Base-by-base conservation (phyloP, 805 yeast species). In the Candida vartiovaarae region DNA sequence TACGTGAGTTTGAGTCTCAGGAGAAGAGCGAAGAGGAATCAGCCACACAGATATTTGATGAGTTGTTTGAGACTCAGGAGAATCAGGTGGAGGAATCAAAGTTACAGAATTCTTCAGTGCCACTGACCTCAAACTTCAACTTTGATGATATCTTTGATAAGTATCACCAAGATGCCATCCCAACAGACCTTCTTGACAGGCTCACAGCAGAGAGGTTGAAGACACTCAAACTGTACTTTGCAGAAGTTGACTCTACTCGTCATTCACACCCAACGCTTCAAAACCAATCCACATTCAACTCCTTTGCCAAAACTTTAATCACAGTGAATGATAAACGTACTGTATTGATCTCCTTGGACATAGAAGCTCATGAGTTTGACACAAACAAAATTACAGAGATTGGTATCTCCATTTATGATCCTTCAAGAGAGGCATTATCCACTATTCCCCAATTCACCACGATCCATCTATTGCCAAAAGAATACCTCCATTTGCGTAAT, bases 381-480 rank as follows among this genome's bases (percentile, higher is more conserved):
- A 62, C 60, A 10, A 53, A 62, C 23, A 45, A 59, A 6, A 63
- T 79, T 6, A 78, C 82, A 0, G 84, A 79, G 52, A 68, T 79
- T 38, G 84, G 84, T 1, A 64, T 79, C 2, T 62, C 79, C 5
- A 70, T 79, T 2, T 76, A 68, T 54, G 82, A 78, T 50, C 83
- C 84, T 5, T 54, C 72, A 25, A 65, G 60, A 35, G 78, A 76
- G 46, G 51, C 50, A 11, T 35, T 50, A 11, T 55, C 75, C 1
- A 46, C 67, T 31, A 49, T 64, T 2, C 81, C 81, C 3, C 44
- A 60, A 6, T 59, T 72, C 26, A 62, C 63, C 24, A 70, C 69
- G 42, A 62, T 63, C 41, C 75, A 70, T 44, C 62, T 79, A 7
- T 59, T 75, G 3, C 65, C 77, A 3, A 53, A 63, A 24, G 85